Base-by-base conservation (phyloP, 2,329 filamentous ascomycete genomes). In the Botrytis cinerea region DNA sequence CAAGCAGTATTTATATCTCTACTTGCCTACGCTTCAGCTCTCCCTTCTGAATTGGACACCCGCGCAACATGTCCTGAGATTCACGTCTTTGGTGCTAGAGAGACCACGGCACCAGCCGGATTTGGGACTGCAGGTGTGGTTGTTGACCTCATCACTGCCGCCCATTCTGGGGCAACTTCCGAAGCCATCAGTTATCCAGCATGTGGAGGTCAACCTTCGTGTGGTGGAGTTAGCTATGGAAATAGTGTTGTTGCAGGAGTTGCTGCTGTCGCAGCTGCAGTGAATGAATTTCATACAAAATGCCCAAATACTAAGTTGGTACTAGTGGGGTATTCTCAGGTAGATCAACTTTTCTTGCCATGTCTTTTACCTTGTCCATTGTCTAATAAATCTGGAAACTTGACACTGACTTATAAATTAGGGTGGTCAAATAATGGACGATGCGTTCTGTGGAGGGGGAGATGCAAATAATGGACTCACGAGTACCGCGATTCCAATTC, bases 381-480 rank as follows among this genome's bases (percentile, higher is more conserved):
- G 5, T 8, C 14, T 6, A 35, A 43, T 6, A 35, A 43, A 45
- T 45, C 18, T n/a, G 54, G 73, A 22, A 20, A 28, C 69, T 75
- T 61, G 76, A 57, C 35, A 38, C 46, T 67, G n/a, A 68, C 22
- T 43, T n/a, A 1, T 14, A 32, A 28, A 61, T 20, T 57, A 89
- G 85, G 89, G 89, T 63, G 88, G 86, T 60, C 87, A 91, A 81
- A 90, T 91, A 76, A 86, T 89, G 80, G 88, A 91, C 76, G 87
- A 89, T 76, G 88, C 88, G 10, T 81, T 90, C 59, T 90, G 88
- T 77, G 88, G 89, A 22, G 89, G 88, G 43, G 84, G 84, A 8
- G 86, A 87, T 73, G 79, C 81, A 7, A 85, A 85, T 70, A 78
- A 82, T 60, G 85, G 85, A 73, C 80, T 87, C 69, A 79, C 81